phyloP scores from a whole-genome alignment of 2,329 filamentous ascomycete genomes.

The Tolypocladium ovalisporum region DNA sequence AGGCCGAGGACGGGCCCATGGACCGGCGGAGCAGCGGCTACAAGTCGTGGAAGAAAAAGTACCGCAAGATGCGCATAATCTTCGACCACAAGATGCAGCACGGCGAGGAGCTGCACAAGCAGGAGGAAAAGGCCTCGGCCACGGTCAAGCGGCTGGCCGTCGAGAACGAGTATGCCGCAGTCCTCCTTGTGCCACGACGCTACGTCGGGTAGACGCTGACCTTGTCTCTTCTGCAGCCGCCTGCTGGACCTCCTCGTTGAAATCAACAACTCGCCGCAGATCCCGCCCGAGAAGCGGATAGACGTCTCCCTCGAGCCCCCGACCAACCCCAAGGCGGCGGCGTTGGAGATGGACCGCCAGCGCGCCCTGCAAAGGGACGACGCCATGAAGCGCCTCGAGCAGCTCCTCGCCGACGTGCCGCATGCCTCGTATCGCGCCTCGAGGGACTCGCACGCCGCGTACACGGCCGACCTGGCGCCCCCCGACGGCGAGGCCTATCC shows the following conservation, averaged over 20 bases:
- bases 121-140: constrained; percentile 70
- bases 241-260: constrained; percentile 82
- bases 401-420: constrained; percentile 41
- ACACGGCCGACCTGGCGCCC: constrained; percentile 37
- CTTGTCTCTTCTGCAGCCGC: constrained; percentile 44
- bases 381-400: constrained; percentile 35
- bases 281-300: constrained; percentile 64
- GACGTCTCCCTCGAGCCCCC: constrained; percentile 48
- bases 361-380: constrained; percentile 27
- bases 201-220: neutral
- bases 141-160: constrained; percentile 76
- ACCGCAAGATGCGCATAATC: constrained; percentile 73
- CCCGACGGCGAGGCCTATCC: constrained; percentile 44
- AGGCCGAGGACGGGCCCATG: constrained; percentile 31
- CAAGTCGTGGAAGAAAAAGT: constrained; percentile 83
- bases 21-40: constrained; percentile 38
- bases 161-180: constrained; percentile 70
- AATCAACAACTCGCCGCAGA: constrained; percentile 73
- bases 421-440: constrained; percentile 41
- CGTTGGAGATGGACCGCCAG: constrained; percentile 19
- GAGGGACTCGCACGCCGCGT: constrained; percentile 51
- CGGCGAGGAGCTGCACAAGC: constrained; percentile 70
- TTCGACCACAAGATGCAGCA: constrained; percentile 72
- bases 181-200: constrained; percentile 1
- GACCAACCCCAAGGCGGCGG: constrained; percentile 24